Percentiles rank a stretch among this genome's conserved stretches.
These are phyloP conservation scores for Rhodomyrtus psidioides DNA, from an alignment of 441 rosid species.

Conservation along the genomic window DNA sequence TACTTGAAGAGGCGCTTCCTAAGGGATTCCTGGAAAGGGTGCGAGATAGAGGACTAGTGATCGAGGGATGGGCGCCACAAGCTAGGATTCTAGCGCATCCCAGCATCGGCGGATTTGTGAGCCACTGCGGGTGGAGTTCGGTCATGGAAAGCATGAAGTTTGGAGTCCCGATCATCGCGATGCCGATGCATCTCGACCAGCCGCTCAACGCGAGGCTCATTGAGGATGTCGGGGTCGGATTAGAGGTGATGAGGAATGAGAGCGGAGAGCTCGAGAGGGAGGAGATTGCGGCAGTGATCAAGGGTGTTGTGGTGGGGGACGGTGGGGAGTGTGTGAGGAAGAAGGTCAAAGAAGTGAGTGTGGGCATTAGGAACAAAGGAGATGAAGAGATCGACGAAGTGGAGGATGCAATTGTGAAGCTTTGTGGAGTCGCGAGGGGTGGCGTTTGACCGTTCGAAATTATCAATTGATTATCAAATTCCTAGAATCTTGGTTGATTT, in stretches of 20 bases:
- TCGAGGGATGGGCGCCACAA: slow-evolving; percentile 6
- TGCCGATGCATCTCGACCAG: slow-evolving; percentile 11
- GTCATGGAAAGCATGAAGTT: slow-evolving; percentile 8
- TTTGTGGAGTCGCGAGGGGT: neutral
- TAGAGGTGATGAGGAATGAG: neutral
- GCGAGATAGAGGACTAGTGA: neutral
- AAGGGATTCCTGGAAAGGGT: neutral
- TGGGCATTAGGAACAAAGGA: neutral
- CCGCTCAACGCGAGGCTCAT: neutral
- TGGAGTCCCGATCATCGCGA: neutral
- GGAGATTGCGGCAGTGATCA: neutral
- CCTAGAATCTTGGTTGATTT: too few relatives aligned
- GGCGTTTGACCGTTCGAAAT: neutral
- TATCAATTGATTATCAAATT: neutral
- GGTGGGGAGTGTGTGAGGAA: slow-evolving; percentile 1
- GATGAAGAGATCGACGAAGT: neutral
- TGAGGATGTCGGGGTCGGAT: neutral
- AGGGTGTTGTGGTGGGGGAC: neutral
- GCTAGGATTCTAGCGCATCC: neutral
- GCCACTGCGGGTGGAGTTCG: slow-evolving; percentile 8
- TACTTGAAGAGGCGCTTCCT: neutral
- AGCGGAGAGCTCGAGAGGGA: neutral
- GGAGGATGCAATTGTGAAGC: neutral
- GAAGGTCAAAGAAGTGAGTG: slow-evolving; percentile 2
- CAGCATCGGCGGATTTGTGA: slow-evolving; percentile 4